Evolutionary conservation across 192 early-diverging fungal species (phyloP), one percentile per base, ranked within the genome.

Genomic region (Podila clonocystis): DNA sequence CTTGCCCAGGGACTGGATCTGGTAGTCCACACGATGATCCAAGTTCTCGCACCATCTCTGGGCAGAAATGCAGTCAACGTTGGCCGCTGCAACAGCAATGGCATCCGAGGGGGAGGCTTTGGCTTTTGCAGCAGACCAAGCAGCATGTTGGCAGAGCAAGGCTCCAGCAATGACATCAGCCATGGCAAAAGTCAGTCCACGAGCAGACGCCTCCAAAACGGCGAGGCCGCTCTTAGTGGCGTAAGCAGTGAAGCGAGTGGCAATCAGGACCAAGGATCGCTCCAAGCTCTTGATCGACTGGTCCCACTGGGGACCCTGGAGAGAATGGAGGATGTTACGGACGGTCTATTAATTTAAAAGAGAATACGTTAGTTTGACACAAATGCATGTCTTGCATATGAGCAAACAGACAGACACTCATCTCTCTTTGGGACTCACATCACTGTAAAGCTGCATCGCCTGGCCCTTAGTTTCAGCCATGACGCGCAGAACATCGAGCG

Each of bases 401-500:
- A 17, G 41, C 13, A 12, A 12, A 45, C 17, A 45, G 15, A 45
- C 4, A 15, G 41, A 15, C 13, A 15, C 41, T 12, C 41, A 17
- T 45, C 12, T 15, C 41, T 45, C 41, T 20, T 9, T 45, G 41
- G 15, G 26, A 59, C 82, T 58, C 72, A 89, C 88, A 72, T 76
- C 64, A 52, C 67, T 74, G 65, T 89, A 88, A 17, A 70, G 38
- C 38, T 74, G 58, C 20, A 83, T 50, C 31, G 83, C 88, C 8
- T 65, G 38, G 29, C 89, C 87, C 57, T 79, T 82, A 9, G 89
- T 87, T 50, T 88, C 83, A 19, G 65, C 66, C 33, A 90, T 74
- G 9, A 91, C 88, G 22, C 90, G 82, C 60, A 86, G 62, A 20
- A 91, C 82, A 82, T 94, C 93, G 62, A 90, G 73, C 2, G 90